Evolutionary conservation across 2,329 filamentous ascomycete genomes (phyloP).

Genomic region (Rachicladosporium sp.): DNA sequence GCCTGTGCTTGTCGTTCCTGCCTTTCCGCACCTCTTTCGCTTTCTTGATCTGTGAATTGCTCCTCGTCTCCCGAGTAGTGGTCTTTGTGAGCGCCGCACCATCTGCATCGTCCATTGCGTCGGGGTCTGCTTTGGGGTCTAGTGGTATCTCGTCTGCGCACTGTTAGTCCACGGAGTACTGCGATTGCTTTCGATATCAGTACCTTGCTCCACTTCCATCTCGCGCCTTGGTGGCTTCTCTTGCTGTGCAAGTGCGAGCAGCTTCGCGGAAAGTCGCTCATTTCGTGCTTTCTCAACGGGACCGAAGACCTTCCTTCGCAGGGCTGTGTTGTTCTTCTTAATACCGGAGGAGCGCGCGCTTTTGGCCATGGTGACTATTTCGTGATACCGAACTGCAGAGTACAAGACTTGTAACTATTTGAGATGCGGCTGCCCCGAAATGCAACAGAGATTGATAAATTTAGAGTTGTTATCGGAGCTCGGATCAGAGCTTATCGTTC

Average conservation of each 20-base stretch:
- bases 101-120: slow-evolving; percentile 5
- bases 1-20: slow-evolving; percentile 1
- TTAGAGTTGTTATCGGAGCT: too few relatives aligned
- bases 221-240: slow-evolving; percentile 49
- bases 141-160: neutral
- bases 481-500: too few relatives aligned
- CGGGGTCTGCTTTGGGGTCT: slow-evolving; percentile 3
- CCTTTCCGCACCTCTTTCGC: slow-evolving; percentile 2
- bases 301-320: slow-evolving; percentile 73
- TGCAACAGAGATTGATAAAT: too few relatives aligned
- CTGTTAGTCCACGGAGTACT: neutral
- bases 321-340: slow-evolving; percentile 71
- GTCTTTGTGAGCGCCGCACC: slow-evolving; percentile 4
- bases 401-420: too few relatives aligned
- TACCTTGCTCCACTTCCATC: slow-evolving; percentile 36
- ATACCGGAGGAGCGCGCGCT: slow-evolving; percentile 64
- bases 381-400: too few relatives aligned
- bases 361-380: slow-evolving; percentile 60
- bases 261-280: slow-evolving; percentile 73
- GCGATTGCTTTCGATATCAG: neutral
- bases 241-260: slow-evolving; percentile 67
- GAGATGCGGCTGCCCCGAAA: too few relatives aligned
- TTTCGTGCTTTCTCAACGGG: slow-evolving; percentile 68
- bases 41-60: slow-evolving; percentile 5
- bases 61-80: slow-evolving; percentile 3